Base-by-base conservation (phyloP, 352 stramenopile species). In the Phytopythium boreale region DNA sequence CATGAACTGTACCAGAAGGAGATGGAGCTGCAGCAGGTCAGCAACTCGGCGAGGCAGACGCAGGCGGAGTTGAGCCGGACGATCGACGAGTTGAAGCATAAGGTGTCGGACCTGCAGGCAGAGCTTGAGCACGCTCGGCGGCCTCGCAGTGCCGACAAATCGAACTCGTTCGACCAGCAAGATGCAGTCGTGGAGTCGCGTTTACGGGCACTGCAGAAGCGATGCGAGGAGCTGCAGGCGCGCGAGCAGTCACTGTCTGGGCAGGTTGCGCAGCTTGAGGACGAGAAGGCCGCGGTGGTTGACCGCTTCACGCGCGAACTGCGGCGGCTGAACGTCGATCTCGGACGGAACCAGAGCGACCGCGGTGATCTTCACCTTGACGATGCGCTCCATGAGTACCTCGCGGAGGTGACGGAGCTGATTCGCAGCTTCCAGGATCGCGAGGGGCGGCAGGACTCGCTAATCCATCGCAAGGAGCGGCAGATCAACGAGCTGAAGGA, bases 351-450 rank as follows among this genome's bases (percentile, higher is more conserved):
- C 59, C 50, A 56, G 14, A 58, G 53, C 24, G 67, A 53, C 27
- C 36, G 15, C 11, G 62, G 52, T 31, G 39, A 44, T 26, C 63
- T 57, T 26, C 53, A 37, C 29, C 37, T 61, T 20, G 43, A 69
- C 27, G 69, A 74, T 27, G 63, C 56, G 19, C 56, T 62, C 4
- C 26, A 26, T 69, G n/a, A 68, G 34, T 22, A 68, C 64, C 9
- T 74, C 77, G 31, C 62, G 44, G 70, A 76, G 58, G 34, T 84
- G 2, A 74, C 74, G 26, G 62, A 70, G 19, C 67, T 79, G 26
- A 64, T 81, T 26, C 74, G 70, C 49, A 80, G 70, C 55, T 82
- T 75, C 39, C 66, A 86, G 59, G 71, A 77, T 37, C 76, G 76
- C n/a, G 75, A 88, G 27, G 56, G 29, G 20, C 77, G 67, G 10